A percentile compares a stretch with the other conserved stretches of the same genome.
Conservation (phyloP, 2,329 filamentous ascomycete species). For the Diaporthe ilicicola region DNA sequence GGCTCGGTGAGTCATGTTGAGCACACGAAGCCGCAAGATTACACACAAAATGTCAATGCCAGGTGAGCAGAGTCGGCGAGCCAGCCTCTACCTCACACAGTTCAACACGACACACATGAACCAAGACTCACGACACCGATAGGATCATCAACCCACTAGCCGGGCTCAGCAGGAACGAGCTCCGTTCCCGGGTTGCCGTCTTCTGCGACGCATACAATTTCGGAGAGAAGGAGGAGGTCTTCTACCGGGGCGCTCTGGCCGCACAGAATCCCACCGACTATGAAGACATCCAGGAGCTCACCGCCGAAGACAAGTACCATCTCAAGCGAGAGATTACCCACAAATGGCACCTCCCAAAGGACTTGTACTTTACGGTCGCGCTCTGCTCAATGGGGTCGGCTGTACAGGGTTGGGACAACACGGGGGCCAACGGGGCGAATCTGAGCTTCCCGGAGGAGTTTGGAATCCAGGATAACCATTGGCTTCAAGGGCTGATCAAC, state of each 20-base stretch:
- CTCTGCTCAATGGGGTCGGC: conserved; percentile 65
- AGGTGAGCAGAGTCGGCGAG: conserved; percentile 35
- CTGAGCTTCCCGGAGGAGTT: conserved; percentile 66
- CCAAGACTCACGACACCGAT: not conserved
- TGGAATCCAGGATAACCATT: conserved; percentile 51
- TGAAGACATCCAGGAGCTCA: conserved; percentile 69
- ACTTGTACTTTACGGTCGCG: conserved; percentile 71
- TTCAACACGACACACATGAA: not conserved
- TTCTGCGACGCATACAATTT: conserved; percentile 70
- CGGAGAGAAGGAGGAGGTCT: conserved; percentile 61
- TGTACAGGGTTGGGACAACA: conserved; percentile 57
- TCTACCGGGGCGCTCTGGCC: conserved; percentile 76
- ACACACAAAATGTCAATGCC: conserved; percentile 44
- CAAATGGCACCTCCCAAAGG: conserved; percentile 71
- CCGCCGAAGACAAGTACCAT: conserved; percentile 41
- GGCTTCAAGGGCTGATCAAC: conserved; percentile 72
- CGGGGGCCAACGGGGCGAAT: conserved; percentile 52
- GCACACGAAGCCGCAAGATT: conserved; percentile 38
- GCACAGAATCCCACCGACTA: conserved; percentile 73
- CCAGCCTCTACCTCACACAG: not conserved
- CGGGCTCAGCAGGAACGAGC: conserved; percentile 58
- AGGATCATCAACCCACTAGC: conserved; percentile 64
- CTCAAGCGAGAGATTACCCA: conserved; percentile 71
- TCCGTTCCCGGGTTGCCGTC: conserved; percentile 63
- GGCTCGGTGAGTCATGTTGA: conserved; percentile 31